Evolutionary conservation across 495 filamentous ascomycete species (phyloP), one percentile per base, ranked within the genome.

Genomic region (Penicillium coffeae): DNA sequence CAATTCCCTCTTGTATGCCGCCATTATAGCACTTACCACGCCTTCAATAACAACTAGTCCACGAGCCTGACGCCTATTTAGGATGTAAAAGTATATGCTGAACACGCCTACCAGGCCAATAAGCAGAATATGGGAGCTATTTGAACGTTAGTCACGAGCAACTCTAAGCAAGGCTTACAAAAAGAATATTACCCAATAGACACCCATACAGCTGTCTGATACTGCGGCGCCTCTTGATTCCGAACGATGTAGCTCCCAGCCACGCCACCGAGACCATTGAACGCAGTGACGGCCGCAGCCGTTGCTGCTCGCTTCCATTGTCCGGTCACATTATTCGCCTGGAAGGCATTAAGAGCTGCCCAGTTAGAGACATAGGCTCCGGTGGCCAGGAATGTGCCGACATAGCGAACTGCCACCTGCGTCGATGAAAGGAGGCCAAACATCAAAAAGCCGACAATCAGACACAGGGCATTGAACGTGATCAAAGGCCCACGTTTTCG

Each of bases 341-440:
- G 82, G 52, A 85, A 90, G 0, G 85, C 80, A 54, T 81, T 87
- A 44, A 90, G 65, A 2, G 86, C 87, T 0, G 86, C 86, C 86
- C 87, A 91, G 51, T 91, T 91, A 3, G 78, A 82, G 3, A 91
- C 76, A 53, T 90, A 91, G 0, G 87, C 86, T 0, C 87, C 87
- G 0, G 86, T 90, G 0, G 86, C 83, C 2, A 91, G 76, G 59
- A 82, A 90, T 0, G 83, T 84, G 2, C 87, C 87, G 16, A 88
- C 69, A 55, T 89, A 90, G 16, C 87, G 78, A 9, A 86, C 84
- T 0, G 83, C 72, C 22, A 85, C 81, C 51, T 88, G 81, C 3
- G 70, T 65, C 1, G 81, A 74, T 12, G 40, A 38, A 0, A 64
- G 62, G 52, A 90, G 86, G 0, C 87, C 87, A 21, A 90, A 75